Evolutionary conservation across 2,329 filamentous ascomycete species (phyloP), one percentile per base, ranked within the genome.

Genomic region (Pseudogymnoascus sp.): DNA sequence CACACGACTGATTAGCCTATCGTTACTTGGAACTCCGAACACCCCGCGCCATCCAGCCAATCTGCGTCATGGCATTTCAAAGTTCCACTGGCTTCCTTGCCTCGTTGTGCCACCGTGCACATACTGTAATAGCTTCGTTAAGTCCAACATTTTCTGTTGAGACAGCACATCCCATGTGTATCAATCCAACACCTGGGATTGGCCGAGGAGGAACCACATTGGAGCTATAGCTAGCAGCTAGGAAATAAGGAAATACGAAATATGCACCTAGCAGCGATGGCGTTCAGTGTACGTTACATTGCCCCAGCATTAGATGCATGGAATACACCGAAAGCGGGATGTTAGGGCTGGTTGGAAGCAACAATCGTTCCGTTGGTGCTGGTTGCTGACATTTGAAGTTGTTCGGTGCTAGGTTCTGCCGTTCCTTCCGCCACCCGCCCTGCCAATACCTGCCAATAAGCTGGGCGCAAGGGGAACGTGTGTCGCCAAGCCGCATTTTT

Each of bases 361-460:
- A 55, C 4, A 55, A 33, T 55, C 25, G 25, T 33, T 55, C 49
- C 28, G n/a, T 33, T 18, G n/a, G 11, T 18, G 28, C 9, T 55
- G 8, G 25, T 33, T 33, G 49, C 25, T 55, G 8, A 33, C 49
- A 33, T 55, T 33, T n/a, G 28, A 25, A n/a, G 23, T 18, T 55
- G 28, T 33, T 55, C 49, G 8, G 49, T 18, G n/a, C 25, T 18
- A 4, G 25, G 25, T 55, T 55, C 25, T 31, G n/a, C 49, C 25
- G 28, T 33, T 33, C n/a, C 49, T 55, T 55, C 49, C 49, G 25
- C 49, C 49, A 55, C 49, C 49, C 49, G 49, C 28, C 4, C n/a
- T 55, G 28, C 49, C 49, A 55, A 55, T 55, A 55, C 7, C 25
- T 55, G 49, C 49, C 49, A 55, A 55, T 55, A 55, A 55, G 49